These are phyloP conservation scores for Salix exigua DNA, from an alignment of 345 rosid genomes.

Conservation along the genomic window DNA sequence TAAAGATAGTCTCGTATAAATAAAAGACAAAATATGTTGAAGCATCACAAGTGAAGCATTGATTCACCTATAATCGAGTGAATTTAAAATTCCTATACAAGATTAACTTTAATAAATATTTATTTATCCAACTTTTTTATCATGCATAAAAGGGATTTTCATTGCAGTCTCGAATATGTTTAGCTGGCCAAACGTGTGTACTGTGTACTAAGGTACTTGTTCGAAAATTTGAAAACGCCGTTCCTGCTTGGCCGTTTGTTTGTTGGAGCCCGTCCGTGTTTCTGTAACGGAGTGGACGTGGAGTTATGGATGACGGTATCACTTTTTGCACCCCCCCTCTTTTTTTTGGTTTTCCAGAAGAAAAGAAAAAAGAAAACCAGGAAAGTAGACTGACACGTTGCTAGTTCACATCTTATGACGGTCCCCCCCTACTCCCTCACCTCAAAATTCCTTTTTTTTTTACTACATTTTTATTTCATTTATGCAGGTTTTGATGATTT, in stretches of 20 bases:
- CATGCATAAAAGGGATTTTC: too few relatives aligned
- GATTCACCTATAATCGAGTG: too few relatives aligned
- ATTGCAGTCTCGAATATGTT: too few relatives aligned
- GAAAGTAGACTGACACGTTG: conserved; percentile 33
- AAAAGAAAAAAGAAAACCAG: neutral
- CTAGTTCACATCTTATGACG: conserved; percentile 19
- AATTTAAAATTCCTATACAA: too few relatives aligned
- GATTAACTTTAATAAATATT: too few relatives aligned
- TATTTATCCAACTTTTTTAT: too few relatives aligned
- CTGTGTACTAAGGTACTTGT: neutral
- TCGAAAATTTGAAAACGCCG: neutral
- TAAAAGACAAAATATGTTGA: too few relatives aligned
- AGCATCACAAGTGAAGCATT: too few relatives aligned
- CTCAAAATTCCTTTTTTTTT: neutral
- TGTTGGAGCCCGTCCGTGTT: neutral
- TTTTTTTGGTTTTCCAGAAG: neutral
- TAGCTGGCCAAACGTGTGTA: neutral
- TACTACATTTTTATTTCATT: neutral
- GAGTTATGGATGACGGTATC: neutral
- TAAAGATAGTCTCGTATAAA: too few relatives aligned
- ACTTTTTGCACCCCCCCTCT: neutral
- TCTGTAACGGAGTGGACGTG: neutral
- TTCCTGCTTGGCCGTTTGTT: neutral
- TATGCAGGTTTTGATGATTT: too few relatives aligned
- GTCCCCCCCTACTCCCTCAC: conserved; percentile 8